Base-by-base conservation (phyloP, 805 yeast species). In the Hermanozyma aechmeae region DNA sequence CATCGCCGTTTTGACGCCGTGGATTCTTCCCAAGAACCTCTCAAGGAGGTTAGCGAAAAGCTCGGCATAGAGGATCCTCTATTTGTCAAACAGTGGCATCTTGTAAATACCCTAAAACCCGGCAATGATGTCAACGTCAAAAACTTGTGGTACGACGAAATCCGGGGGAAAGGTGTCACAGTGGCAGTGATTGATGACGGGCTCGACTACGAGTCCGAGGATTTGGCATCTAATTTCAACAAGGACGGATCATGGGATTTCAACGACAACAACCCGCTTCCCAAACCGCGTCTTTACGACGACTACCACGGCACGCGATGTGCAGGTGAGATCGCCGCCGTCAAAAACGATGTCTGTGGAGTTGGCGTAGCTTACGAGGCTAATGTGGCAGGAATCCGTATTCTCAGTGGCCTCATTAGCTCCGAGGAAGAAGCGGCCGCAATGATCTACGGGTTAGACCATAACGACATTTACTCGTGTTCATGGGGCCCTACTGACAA, bases 401-500 rank as follows among this genome's bases (percentile, higher is more conserved):
- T 92, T 34, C 66, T 92, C 26, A 79, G 94, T 2, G 94, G 85
- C 2, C 64, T 70, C 26, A 72, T 92, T 27, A 74, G 89, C 3
- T 62, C 83, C 3, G 95, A 79, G 34, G 95, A 87, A 38, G 98
- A 92, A 54, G 97, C 97, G 0, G 73, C 81, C 2, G 81, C 97
- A 2, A 61, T 92, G 65, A 67, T 82, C 21, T 80, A 82, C 53
- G 87, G 76, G 0, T 59, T 81, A 38, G 87, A 84, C 37, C 71
- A 73, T 16, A 92, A 92, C 53, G 95, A 92, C 52, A 92, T 92
- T 23, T 92, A 86, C 51, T 83, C 95, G 3, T 92, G 98, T 54
- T 85, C 96, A 3, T 92, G 98, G 98, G 98, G 98, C 6, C 98
- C 98, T 2, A 71, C 85, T 3, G 98, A 92, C 53, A 83, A 89